Percentiles rank a stretch among this genome's conserved stretches.
These are phyloP conservation scores for Metarhizium album DNA, from an alignment of 2,329 filamentous ascomycete genomes.

Conservation along the genomic window DNA sequence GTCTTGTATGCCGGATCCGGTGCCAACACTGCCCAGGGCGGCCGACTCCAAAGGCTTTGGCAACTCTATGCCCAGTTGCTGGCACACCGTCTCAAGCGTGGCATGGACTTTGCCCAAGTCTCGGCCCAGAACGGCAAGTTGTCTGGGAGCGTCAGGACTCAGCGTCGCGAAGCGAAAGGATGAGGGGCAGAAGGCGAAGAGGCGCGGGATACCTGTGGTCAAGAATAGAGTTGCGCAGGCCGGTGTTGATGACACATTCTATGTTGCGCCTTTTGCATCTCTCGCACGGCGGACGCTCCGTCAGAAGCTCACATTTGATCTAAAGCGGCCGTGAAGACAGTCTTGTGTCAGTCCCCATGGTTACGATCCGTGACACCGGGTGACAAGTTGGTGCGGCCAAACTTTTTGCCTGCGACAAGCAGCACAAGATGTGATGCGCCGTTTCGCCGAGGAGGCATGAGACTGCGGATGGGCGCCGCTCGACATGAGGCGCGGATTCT, in stretches of 20 bases:
- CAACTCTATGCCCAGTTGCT: neutral
- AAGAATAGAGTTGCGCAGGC: conserved; percentile 5
- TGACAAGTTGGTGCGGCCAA: neutral
- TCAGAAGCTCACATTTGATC: conserved; percentile 6
- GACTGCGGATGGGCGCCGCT: neutral
- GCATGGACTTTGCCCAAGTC: conserved; percentile 4
- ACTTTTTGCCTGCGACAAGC: conserved; percentile 5
- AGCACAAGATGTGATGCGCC: conserved; percentile 2
- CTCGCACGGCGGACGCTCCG: conserved; percentile 4
- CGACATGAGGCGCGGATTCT: neutral
- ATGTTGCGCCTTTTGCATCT: conserved; percentile 4
- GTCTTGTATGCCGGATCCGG: neutral
- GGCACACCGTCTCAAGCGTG: neutral
- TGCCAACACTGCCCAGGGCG: neutral
- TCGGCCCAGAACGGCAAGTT: conserved; percentile 1
- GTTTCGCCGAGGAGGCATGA: neutral
- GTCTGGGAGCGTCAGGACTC: neutral
- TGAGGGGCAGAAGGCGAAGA: neutral
- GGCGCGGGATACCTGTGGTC: conserved; percentile 1
- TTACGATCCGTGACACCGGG: too few species aligned
- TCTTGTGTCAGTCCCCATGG: too few species aligned
- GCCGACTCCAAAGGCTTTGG: neutral
- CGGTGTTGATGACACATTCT: conserved; percentile 5
- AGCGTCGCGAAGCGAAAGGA: neutral
- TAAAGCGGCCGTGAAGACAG: neutral